A percentile compares a stretch with the other conserved stretches of the same genome.
These are phyloP conservation scores for Gremmenia infestans DNA, from an alignment of 2,329 filamentous ascomycete genomes.

Conservation along the genomic window DNA sequence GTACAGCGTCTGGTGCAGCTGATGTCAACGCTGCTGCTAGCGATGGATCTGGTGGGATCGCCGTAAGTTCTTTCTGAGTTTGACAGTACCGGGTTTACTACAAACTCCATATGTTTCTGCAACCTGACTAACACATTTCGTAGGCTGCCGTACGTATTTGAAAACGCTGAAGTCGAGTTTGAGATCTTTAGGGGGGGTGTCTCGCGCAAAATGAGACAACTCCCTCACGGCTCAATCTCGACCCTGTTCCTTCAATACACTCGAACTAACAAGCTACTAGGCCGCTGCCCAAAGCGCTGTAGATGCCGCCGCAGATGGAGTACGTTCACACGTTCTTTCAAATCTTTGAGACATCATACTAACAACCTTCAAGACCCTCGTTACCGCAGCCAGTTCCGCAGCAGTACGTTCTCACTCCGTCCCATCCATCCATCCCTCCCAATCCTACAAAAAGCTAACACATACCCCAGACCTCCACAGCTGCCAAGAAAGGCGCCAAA, in stretches of 20 bases:
- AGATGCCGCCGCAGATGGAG: not conserved
- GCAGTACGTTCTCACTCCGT: not conserved
- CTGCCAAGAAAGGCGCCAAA: not conserved
- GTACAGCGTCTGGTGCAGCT: not conserved
- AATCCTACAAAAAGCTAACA: not conserved
- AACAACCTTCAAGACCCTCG: not conserved
- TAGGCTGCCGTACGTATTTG: conserved; percentile 1
- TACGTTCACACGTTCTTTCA: not conserved
- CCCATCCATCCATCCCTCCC: not conserved
- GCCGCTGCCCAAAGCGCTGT: conserved; percentile 9
- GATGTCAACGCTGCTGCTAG: not conserved
- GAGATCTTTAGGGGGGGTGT: not conserved
- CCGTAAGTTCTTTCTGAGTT: not conserved
- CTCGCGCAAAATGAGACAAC: not conserved
- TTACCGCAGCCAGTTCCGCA: not conserved
- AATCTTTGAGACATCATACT: not conserved
- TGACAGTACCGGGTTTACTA: not conserved
- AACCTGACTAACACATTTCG: not conserved
- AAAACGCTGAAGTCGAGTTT: not conserved
- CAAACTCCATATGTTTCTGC: not conserved
- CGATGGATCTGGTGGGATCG: conserved; percentile 2
- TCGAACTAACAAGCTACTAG: not conserved
- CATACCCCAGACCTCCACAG: not conserved
- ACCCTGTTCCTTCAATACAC: not conserved
- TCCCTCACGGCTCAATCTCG: not conserved